Conservation (phyloP, 768 basidiomycete species). For the Pleurotus ostreatus region DNA sequence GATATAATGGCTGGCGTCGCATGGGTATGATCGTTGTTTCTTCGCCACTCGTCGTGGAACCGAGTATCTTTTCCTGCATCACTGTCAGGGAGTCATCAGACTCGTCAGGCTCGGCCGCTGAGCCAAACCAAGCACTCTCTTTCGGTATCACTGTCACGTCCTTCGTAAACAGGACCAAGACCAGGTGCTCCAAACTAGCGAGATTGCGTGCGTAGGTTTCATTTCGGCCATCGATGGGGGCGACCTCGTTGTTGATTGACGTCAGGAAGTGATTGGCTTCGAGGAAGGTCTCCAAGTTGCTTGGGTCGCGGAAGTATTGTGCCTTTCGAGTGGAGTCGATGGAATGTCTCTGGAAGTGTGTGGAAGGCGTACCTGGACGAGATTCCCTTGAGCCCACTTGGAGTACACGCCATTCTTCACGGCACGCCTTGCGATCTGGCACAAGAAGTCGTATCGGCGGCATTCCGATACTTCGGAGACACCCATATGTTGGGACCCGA, state of each 20-base stretch:
- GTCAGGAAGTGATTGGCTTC: constrained; percentile 62
- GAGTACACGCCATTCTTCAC: constrained; percentile 64
- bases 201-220: constrained; percentile 58
- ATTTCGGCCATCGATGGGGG: constrained; percentile 40
- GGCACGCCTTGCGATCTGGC: constrained; percentile 61
- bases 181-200: constrained; percentile 55
- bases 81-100: constrained; percentile 7
- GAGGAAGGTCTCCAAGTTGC: constrained; percentile 54
- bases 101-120: constrained; percentile 46
- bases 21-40: constrained; percentile 54
- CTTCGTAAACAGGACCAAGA: constrained; percentile 69
- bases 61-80: not conserved
- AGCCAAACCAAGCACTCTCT: constrained; percentile 85
- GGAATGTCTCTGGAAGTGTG: not conserved
- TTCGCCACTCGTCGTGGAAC: not conserved
- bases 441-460: constrained; percentile 59
- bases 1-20: constrained; percentile 68
- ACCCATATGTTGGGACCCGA: constrained; percentile 87
- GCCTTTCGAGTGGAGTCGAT: constrained; percentile 44
- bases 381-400: constrained; percentile 70
- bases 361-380: constrained; percentile 57
- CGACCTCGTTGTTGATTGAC: constrained; percentile 75
- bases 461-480: constrained; percentile 74
- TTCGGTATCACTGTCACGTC: constrained; percentile 82
- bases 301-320: constrained; percentile 81